These are phyloP conservation scores for Backusella tarrabulga DNA, from an alignment of 192 early-diverging fungal genomes.

Conservation along the genomic window DNA sequence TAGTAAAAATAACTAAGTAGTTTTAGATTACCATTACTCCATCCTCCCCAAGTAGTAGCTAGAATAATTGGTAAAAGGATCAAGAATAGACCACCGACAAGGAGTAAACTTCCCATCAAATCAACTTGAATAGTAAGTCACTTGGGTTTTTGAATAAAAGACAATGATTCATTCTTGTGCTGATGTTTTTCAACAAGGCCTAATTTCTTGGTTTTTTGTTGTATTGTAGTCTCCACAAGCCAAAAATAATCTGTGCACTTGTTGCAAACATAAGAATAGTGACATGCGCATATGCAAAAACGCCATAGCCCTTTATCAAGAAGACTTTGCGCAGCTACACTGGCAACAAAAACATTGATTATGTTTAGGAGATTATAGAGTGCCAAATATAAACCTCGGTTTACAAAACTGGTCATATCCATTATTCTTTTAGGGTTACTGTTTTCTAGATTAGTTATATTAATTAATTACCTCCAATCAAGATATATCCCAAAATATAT, in stretches of 20 bases:
- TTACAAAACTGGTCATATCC: constrained; percentile 10
- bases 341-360: constrained; percentile 12
- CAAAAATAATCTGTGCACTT: constrained; percentile 8
- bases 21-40: constrained; percentile 2
- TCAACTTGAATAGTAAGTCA: constrained; percentile 8
- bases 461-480: constrained; percentile 12
- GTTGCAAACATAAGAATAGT: constrained; percentile 7
- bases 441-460: too few relatives aligned
- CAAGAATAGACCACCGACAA: constrained; percentile 10
- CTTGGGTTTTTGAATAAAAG: not conserved
- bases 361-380: constrained; percentile 12
- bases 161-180: not conserved
- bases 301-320: constrained; percentile 11
- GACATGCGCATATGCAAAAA: not conserved
- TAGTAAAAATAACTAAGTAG: not conserved
- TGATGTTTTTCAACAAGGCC: not conserved
- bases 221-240: not conserved
- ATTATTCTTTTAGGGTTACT: not conserved
- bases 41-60: constrained; percentile 14
- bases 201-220: not conserved
- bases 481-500: constrained; percentile 6
- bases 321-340: constrained; percentile 3
- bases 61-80: constrained; percentile 19
- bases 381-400: constrained; percentile 10
- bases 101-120: constrained; percentile 9